Conservation (phyloP, 2,329 filamentous ascomycete genomes). For the Diaporthe longicolla region DNA sequence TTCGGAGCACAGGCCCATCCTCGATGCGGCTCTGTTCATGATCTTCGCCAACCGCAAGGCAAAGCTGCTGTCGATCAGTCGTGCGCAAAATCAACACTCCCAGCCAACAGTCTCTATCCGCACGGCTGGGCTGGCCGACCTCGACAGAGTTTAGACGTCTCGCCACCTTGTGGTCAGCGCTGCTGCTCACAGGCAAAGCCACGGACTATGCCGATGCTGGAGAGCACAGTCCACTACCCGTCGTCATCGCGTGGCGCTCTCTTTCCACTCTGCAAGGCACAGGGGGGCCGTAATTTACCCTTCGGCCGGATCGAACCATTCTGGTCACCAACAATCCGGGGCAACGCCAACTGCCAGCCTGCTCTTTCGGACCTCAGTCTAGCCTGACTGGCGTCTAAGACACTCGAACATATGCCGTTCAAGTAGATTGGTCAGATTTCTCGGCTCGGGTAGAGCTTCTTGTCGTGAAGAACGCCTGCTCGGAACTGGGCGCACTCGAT, state of each 20-base stretch:
- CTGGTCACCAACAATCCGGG: slow-evolving; percentile 23
- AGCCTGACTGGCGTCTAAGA: slow-evolving; percentile 37
- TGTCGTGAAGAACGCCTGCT: slow-evolving; percentile 33
- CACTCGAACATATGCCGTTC: slow-evolving; percentile 27
- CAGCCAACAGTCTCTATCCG: neutral
- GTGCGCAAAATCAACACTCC: slow-evolving; percentile 19
- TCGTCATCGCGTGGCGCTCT: slow-evolving; percentile 28
- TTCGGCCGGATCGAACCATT: slow-evolving; percentile 35
- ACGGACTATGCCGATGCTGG: slow-evolving; percentile 17
- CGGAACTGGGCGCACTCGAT: slow-evolving; percentile 35
- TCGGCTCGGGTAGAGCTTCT: slow-evolving; percentile 37
- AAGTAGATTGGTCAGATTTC: slow-evolving; percentile 34
- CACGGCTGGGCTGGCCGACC: slow-evolving; percentile 26
- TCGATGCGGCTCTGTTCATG: slow-evolving; percentile 42
- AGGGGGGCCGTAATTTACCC: slow-evolving; percentile 15
- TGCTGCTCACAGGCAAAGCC: slow-evolving; percentile 10
- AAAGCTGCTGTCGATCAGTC: slow-evolving; percentile 28
- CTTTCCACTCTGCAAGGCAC: slow-evolving; percentile 19
- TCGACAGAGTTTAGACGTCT: slow-evolving; percentile 29
- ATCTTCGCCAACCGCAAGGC: slow-evolving; percentile 32
- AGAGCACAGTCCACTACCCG: slow-evolving; percentile 21
- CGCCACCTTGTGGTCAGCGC: slow-evolving; percentile 22
- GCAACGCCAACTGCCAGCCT: slow-evolving; percentile 10
- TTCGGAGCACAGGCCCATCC: slow-evolving; percentile 31
- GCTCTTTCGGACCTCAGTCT: slow-evolving; percentile 24